Base-by-base conservation (phyloP, 345 rosid species). In the Orychophragmus violaceus region DNA sequence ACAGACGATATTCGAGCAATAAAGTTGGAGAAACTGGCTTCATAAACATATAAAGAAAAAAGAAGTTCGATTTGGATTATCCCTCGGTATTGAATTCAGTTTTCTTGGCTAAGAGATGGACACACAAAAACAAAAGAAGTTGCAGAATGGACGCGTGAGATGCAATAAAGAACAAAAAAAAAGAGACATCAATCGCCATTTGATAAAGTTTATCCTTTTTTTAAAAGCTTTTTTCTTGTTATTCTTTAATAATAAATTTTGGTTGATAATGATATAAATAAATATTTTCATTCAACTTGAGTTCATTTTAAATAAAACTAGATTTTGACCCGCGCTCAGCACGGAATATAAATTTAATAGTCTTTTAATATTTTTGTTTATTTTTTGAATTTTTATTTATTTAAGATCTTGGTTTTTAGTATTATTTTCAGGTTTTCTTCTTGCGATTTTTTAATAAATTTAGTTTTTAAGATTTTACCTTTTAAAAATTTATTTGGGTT, bases 11-110 rank as follows among this genome's bases (percentile, higher is more conserved):
- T 23, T 30, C 12, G 25, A 54, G 30, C 32, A 74, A 66, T 45
- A 74, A 74, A 59, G 42, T 60, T 61, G 29, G 39, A 67, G 57
- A 74, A 66, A 56, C 27, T 56, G 41, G 18, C 18, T 62, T 62
- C 36, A 46, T 17, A 64, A 64, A 56, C 54, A 58, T 19, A 4
- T 6, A 58, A 37, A n/a, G n/a, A n/a, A n/a, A n/a, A n/a, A n/a
- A n/a, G n/a, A n/a, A n/a, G n/a, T n/a, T n/a, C n/a, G n/a, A n/a
- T n/a, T n/a, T n/a, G n/a, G n/a, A n/a, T 30, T 42, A 27, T 42
- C 27, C 16, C 2, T 64, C 48, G 17, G 59, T 68, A 19, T 29
- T 12, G 3, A 29, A 27, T 50, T 23, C 57, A 57, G 22, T 56
- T 57, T 23, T 28, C 53, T 66, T 66, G 62, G 32, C 29, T 30